Evolutionary conservation across 2,329 filamentous ascomycete species (phyloP).

Genomic region (Fusarium phyllophilum): DNA sequence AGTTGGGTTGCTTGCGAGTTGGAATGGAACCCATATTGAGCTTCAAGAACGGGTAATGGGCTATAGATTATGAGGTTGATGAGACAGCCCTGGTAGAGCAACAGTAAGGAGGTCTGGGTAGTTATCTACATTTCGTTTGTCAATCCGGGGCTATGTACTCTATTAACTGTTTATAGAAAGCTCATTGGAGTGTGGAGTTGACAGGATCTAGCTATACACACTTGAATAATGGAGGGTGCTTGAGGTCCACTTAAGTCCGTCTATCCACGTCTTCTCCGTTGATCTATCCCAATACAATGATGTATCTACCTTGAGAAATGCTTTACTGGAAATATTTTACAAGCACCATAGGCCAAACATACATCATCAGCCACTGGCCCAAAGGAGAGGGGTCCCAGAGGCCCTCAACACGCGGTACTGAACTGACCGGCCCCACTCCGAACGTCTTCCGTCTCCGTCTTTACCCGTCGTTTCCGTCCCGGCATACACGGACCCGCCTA

Average conservation of each 20-base stretch:
- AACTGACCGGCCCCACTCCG: not conserved
- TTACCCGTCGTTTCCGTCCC: not conserved
- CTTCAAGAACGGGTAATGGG: not conserved
- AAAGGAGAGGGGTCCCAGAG: not conserved
- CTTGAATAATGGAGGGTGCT: not conserved
- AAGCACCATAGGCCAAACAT: not conserved
- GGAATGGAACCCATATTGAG: slow-evolving; percentile 48
- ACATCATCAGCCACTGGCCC: not conserved
- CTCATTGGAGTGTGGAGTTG: not conserved
- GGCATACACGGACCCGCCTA: not conserved
- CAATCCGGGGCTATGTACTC: not conserved
- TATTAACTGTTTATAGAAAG: not conserved
- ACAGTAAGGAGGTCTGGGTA: not conserved
- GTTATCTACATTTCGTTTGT: not conserved
- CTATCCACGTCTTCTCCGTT: slow-evolving; percentile 4
- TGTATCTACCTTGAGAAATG: not conserved
- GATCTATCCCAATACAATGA: not conserved
- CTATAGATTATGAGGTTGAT: not conserved
- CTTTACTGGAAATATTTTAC: not conserved
- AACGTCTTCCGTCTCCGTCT: not conserved
- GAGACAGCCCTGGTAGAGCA: not conserved
- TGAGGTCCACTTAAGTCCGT: slow-evolving; percentile 1
- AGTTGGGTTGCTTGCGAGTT: slow-evolving; percentile 33
- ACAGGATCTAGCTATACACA: not conserved
- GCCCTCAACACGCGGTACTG: not conserved